Base-by-base conservation (phyloP, 1,139 yeast genomes). In the Komagataea norvegica region DNA sequence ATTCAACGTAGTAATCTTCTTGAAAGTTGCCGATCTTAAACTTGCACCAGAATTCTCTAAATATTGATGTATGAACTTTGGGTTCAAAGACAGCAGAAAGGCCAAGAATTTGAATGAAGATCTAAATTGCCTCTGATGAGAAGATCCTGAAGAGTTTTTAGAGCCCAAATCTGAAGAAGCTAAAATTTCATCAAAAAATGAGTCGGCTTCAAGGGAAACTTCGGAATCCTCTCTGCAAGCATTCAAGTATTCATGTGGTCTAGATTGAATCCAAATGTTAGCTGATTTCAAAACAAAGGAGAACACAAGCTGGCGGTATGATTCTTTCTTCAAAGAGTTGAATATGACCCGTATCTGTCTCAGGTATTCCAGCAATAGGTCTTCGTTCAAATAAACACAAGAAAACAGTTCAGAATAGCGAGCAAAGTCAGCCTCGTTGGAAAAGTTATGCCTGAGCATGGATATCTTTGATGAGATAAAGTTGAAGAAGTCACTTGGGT, bases 221-320 rank as follows among this genome's bases (percentile, higher is more conserved):
- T 42, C 60, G 3, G 64, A 50, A 27, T 61, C 60, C 1, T 54
- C 48, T 39, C 58, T 55, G 10, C 64, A 56, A 15, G 66, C 55
- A 34, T 51, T 40, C 36, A 62, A 37, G 51, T 67, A 70, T 47
- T 77, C 82, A 11, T 58, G 56, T 0, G 86, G 77, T 48, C 81
- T 64, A n/a, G 79, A 65, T 36, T 71, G 62, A 15, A 74, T 62
- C 74, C 85, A 84, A 43, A 69, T 68, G 46, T 69, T 65, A 9
- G 79, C 56, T 32, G 75, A 62, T 37, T 65, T 65, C 19, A 78
- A 60, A 41, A 73, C 65, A 48, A 74, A 79, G 16, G 70, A 65
- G 25, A 77, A 61, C 4, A 77, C 56, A 11, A 75, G 61, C 48
- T 72, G 74, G 43, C 69, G 72, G 70, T 85, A 83, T 6, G 76